Conservation (phyloP, 495 filamentous ascomycete genomes). For the Penicillium tannophilum region DNA sequence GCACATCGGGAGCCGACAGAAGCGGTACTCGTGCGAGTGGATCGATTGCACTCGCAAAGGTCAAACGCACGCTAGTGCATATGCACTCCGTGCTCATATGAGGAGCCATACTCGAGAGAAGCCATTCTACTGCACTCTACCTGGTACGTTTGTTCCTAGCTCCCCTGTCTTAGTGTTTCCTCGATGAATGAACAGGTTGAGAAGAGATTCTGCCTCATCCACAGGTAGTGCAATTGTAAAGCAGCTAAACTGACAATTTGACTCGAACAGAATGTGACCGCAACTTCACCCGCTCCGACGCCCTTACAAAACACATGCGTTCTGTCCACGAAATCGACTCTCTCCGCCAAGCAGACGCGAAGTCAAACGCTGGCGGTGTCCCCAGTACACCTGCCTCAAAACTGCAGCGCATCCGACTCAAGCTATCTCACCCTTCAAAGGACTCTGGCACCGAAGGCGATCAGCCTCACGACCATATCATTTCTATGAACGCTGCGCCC, state of each 20-base stretch:
- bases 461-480: constrained; percentile 34
- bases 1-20: constrained; percentile 82
- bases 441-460: constrained; percentile 49
- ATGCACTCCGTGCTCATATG: constrained; percentile 96
- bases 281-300: constrained; percentile 95
- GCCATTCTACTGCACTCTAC: constrained; percentile 93
- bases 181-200: not conserved
- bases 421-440: constrained; percentile 53
- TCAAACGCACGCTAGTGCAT: constrained; percentile 88
- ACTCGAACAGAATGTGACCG: constrained; percentile 82
- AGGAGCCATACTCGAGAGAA: constrained; percentile 97
- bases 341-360: constrained; percentile 81
- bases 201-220: not conserved
- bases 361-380: constrained; percentile 60
- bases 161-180: not conserved
- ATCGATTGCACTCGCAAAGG: constrained; percentile 84
- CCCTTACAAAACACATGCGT: constrained; percentile 96
- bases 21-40: constrained; percentile 95
- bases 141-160: constrained; percentile 60
- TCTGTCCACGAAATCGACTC: constrained; percentile 98
- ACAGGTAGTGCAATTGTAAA: not conserved
- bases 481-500: constrained; percentile 51
- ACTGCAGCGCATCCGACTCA: constrained; percentile 68
- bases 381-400: constrained; percentile 54
- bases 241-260: not conserved